Base-by-base conservation (phyloP, 2,329 filamentous ascomycete genomes). In the Sclerotinia spermophila region DNA sequence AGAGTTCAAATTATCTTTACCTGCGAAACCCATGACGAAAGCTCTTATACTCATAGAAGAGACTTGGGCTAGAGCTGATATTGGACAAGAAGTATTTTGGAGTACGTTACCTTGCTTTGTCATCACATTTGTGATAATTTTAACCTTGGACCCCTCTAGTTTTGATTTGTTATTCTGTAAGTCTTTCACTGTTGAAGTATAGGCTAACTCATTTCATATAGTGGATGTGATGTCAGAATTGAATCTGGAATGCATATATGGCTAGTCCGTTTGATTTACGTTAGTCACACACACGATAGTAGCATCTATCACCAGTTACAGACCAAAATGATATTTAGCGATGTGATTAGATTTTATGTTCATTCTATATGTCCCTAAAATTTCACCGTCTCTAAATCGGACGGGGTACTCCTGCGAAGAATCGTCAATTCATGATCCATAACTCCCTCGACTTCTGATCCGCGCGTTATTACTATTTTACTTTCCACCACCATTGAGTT, bases 11-110 rank as follows among this genome's bases (percentile, higher is more conserved):
- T 68, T 73, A 15, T 72, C 73, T 53, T 69, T 78, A 68, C 76
- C 76, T n/a, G 76, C 74, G 17, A 78, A 78, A 59, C 76, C 76
- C 15, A 73, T 76, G 55, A 61, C 72, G 4, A 74, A 73, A 48
- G 77, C 75, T 1, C 55, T 75, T n/a, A 68, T 62, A 40, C 61
- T 78, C 42, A 72, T 77, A 33, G 62, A 75, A 59, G 77, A 78
- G 73, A 77, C 74, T 33, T 77, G 76, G 77, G 71, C 71, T 7
- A 74, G 75, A 55, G 72, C 71, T 19, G 75, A 76, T 72, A 42
- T 71, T 27, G 75, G 74, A 33, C 69, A 72, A 59, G 75, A 74
- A 24, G 72, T 74, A 5, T 77, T 72, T 67, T 77, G 76, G 76
- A 77, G 66, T 68, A 68, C 13, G 66, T 61, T 15, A 24, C 24